phyloP scores from a whole-genome alignment of 2,329 filamentous ascomycete species.

The Aspergillus ibericus region DNA sequence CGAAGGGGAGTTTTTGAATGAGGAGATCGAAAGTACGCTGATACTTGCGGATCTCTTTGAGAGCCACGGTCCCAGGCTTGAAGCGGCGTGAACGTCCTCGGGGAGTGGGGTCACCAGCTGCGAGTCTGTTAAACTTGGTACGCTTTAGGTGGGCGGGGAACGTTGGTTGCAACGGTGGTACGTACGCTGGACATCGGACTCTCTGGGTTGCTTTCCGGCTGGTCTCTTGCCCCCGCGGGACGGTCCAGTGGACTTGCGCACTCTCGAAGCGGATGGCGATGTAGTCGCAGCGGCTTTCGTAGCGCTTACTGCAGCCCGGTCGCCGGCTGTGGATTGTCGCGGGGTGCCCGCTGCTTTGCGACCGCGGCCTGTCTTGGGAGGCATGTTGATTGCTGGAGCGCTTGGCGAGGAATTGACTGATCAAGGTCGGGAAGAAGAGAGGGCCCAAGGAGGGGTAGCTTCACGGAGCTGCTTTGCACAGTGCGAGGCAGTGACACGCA shows the following conservation, averaged over 20 bases:
- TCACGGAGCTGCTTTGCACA: not conserved
- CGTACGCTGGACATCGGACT: conserved; percentile 43
- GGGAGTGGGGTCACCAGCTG: conserved; percentile 73
- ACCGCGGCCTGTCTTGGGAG: conserved; percentile 29
- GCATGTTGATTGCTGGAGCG: conserved; percentile 22
- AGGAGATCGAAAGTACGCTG: conserved; percentile 88
- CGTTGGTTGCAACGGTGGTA: conserved; percentile 2
- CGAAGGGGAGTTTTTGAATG: conserved; percentile 60
- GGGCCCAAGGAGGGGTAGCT: not conserved
- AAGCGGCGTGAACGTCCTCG: conserved; percentile 63
- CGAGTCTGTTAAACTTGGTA: conserved; percentile 10
- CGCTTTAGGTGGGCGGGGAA: not conserved
- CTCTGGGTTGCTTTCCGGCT: conserved; percentile 15
- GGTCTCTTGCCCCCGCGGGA: conserved; percentile 23
- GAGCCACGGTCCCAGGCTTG: conserved; percentile 76
- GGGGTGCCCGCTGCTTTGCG: conserved; percentile 13
- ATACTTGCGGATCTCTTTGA: conserved; percentile 88
- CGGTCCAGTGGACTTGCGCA: conserved; percentile 21
- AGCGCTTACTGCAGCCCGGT: conserved; percentile 16
- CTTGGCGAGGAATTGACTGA: not conserved
- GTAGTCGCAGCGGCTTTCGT: conserved; percentile 10
- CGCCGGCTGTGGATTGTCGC: conserved; percentile 6
- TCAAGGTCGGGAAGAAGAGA: not conserved
- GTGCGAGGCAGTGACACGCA: not conserved
- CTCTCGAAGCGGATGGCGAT: conserved; percentile 9